Base-by-base conservation (phyloP, 225 moss, liverwort and hornwort genomes). In the Marchantia polymorpha region DNA sequence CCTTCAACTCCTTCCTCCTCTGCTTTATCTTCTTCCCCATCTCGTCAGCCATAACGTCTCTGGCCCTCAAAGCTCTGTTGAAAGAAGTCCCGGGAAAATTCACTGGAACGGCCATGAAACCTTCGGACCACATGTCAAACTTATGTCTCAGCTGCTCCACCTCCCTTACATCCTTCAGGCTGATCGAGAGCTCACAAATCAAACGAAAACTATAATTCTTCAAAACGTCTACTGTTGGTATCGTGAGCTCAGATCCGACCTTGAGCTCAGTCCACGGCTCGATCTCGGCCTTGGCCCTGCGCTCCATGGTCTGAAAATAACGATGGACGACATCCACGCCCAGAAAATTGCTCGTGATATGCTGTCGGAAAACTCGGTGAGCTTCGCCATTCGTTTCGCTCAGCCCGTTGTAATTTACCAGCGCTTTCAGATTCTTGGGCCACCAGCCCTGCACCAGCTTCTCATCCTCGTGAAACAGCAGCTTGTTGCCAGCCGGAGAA, bases 1-100 rank as follows among this genome's bases (percentile, higher is more conserved):
- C 60, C 80, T 50, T 23, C 10, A 76, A 47, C 8, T 76, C 76
- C 48, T 63, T 13, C 47, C 10, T 61, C 61, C 76, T 76, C 8
- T 23, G 26, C 61, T 46, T 20, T 48, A 80, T 73, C 2, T n/a
- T 8, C 63, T 49, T 12, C 27, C 31, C 69, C 27, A 69, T 11
- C 27, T 14, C 12, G 12, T 30, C 30, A 27, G 9, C 10, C 14
- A 69, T 30, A 3, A 11, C 3, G 9, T 46, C 22, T 46, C 30
- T 46, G 1, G 69, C 69, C 30, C 64, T 80, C n/a, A 61, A 16
- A 2, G 72, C 72, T 3, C 48, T 25, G 73, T 73, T 11, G 19
- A 47, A 64, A 12, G 63, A 23, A 14, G 39, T 52, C 14, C 80
- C 80, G 0, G 64, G 64, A 20, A 64, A 9, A 64, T 64, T 64